Evolutionary conservation across 371 early-diverging fungal genomes (phyloP), one percentile per base, ranked within the genome.

Genomic region (Zychaea mexicana): DNA sequence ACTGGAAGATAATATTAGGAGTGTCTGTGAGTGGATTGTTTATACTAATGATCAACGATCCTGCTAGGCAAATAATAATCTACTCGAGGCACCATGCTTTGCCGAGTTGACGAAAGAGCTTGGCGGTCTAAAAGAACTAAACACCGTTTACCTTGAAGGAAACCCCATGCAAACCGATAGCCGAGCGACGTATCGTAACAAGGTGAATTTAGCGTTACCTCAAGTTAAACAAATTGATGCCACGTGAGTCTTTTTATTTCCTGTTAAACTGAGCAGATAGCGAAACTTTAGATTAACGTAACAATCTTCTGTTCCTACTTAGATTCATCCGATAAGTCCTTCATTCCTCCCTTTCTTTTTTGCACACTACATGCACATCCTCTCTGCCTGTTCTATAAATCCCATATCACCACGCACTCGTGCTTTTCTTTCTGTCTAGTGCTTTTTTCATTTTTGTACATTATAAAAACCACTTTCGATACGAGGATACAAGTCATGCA

Each of bases 161-260:
- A 98, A 97, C 68, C 99, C 98, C 2, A 74, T 94, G 74, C 95
- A 98, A 74, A 78, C 73, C 22, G 74, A 85, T 7, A 87, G 88
- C 63, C 85, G 85, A 12, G 84, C 94, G 1, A 90, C 88, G 10
- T 98, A 98, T 76, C 85, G 98, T 13, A 83, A 89, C 70, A 97
- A 96, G 78, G 82, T 98, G 45, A 93, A 88, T 67, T 75, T 94
- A 56, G 81, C 91, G 26, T 76, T 98, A 62, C 97, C 98, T 12
- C 88, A 89, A 68, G 62, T 97, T 42, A 88, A 79, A 47, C 96
- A 97, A 74, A 95, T 98, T 61, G 99, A 98, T 77, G 99, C 98
- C 24, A 86, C 84, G 70, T 77, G 70, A 72, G 76, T 70, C n/a
- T 27, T 33, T 39, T 15, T 47, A 19, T 21, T 57, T 52, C 12